A percentile compares a stretch with the other conserved stretches of the same genome.
These are phyloP conservation scores for Roridomyces roridus DNA, from an alignment of 768 basidiomycete genomes.

Conservation along the genomic window DNA sequence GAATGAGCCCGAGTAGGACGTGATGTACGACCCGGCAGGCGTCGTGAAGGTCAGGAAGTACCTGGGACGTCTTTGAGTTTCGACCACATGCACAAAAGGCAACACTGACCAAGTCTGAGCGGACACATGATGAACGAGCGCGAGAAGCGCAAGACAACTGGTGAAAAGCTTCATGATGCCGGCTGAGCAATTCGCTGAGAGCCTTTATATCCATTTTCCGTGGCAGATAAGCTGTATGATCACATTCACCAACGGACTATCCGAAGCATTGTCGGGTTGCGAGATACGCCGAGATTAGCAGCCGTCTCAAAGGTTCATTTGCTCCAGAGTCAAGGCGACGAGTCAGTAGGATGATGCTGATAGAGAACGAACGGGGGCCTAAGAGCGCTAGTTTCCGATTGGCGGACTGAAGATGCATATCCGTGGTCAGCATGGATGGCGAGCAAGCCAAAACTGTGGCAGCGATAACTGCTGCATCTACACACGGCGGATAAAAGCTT, in stretches of 20 bases:
- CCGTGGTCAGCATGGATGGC: too few species aligned
- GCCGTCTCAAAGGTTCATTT: too few species aligned
- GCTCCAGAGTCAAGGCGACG: too few species aligned
- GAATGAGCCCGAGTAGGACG: slow-evolving; percentile 13
- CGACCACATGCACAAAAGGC: background rate
- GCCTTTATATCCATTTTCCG: background rate
- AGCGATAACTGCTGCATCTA: too few species aligned
- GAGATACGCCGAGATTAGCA: slow-evolving; percentile 6
- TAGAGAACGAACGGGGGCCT: too few species aligned
- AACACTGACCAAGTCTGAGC: slow-evolving; percentile 11
- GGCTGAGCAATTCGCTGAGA: background rate
- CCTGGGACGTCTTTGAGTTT: background rate
- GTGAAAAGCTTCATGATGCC: background rate
- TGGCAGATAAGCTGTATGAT: slow-evolving; percentile 7
- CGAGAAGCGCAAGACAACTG: background rate
- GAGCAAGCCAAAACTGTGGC: too few species aligned
- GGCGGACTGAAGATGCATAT: too few species aligned
- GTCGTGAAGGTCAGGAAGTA: slow-evolving; percentile 20
- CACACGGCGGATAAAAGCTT: too few species aligned
- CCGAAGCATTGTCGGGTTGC: background rate
- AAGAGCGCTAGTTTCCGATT: too few species aligned
- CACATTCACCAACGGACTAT: slow-evolving; percentile 4
- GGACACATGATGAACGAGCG: background rate
- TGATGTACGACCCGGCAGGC: slow-evolving; percentile 18
- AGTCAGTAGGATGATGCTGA: too few species aligned